Evolutionary conservation across 2,329 filamentous ascomycete genomes (phyloP), one percentile per base, ranked within the genome.

Genomic region (Dothideomycetes sp.): DNA sequence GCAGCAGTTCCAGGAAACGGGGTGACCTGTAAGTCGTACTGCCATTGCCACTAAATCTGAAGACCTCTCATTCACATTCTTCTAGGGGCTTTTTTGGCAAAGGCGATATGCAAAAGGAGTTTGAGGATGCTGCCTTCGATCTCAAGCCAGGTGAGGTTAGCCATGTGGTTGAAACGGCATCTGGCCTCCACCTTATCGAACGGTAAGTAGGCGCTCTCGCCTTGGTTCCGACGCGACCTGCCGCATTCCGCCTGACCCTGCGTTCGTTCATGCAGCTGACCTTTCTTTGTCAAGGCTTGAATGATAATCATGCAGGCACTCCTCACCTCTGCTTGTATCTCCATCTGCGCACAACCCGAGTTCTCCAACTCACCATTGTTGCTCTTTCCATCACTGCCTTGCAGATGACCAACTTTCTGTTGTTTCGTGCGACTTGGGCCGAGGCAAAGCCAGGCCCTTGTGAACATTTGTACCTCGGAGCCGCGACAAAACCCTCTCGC

Each of bases 91-190:
- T 88, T 63, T 98, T 98, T 61, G 88, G 86, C 41, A 79, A 75
- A 53, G 86, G 87, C 19, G 89, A 96, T 55, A 98, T 98, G 91
- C 91, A 98, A 61, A 89, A 88, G 68, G 89, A 95, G 64, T 98
- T 98, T 56, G 91, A 98, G 65, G 86, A 95, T 41, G 88, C 88
- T 4, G 83, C 91, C 1, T 98, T 98, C 65, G 80, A 75, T n/a
- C 70, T 98, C 40, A 75, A 88, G 61, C 80, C 81, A 2, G 88
- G 87, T 24, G 77, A 95, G 63, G 78, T 96, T 55, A 95, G 88
- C 63, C 71, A 74, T 34, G 72, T 95, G 29, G 82, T 96, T 10
- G 84, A 94, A 63, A 95, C 91, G 30, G 88, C 87, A 36, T 95
- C 88, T 38, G 91, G 91, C 1, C 69, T 96, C 55, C 91, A 98